Percentiles rank a stretch among this genome's conserved stretches.
These are phyloP conservation scores for Spathaspora gorwiae DNA, from an alignment of 805 yeast genomes.

Conservation along the genomic window DNA sequence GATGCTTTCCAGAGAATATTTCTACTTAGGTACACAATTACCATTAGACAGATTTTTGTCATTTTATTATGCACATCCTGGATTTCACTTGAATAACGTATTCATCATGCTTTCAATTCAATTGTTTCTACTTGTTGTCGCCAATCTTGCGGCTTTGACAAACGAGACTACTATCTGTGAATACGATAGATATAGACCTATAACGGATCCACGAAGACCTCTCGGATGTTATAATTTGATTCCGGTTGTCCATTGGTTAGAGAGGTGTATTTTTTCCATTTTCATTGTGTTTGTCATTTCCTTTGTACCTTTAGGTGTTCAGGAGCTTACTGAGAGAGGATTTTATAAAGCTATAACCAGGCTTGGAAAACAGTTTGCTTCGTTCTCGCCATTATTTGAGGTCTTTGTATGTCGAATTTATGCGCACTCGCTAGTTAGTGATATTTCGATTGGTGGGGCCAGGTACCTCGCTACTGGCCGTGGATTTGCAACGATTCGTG, in stretches of 20 bases:
- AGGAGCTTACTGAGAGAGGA: conserved; percentile 80
- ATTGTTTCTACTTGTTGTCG: conserved; percentile 63
- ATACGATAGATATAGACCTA: conserved; percentile 60
- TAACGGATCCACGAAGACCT: conserved; percentile 63
- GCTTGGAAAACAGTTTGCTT: conserved; percentile 61
- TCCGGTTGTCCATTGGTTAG: conserved; percentile 76
- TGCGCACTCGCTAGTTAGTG: conserved; percentile 65
- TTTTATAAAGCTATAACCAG: conserved; percentile 69
- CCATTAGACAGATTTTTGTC: conserved; percentile 79
- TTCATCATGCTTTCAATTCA: conserved; percentile 75
- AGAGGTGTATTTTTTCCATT: conserved; percentile 76
- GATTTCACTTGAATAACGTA: conserved; percentile 78
- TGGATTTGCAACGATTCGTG: conserved; percentile 80
- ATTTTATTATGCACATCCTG: conserved; percentile 82
- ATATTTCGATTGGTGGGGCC: conserved; percentile 80
- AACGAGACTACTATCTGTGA: conserved; percentile 67
- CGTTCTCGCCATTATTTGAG: conserved; percentile 77
- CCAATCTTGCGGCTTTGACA: conserved; percentile 68
- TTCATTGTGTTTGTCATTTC: conserved; percentile 80
- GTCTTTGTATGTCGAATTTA: conserved; percentile 79
- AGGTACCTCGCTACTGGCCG: conserved; percentile 83
- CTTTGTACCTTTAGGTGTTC: conserved; percentile 71
- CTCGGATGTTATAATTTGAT: conserved; percentile 68
- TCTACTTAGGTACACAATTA: conserved; percentile 73
- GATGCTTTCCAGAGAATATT: conserved; percentile 79